These are phyloP conservation scores for Neofusicoccum cordaticola DNA, from an alignment of 2,329 filamentous ascomycete genomes.

Conservation along the genomic window DNA sequence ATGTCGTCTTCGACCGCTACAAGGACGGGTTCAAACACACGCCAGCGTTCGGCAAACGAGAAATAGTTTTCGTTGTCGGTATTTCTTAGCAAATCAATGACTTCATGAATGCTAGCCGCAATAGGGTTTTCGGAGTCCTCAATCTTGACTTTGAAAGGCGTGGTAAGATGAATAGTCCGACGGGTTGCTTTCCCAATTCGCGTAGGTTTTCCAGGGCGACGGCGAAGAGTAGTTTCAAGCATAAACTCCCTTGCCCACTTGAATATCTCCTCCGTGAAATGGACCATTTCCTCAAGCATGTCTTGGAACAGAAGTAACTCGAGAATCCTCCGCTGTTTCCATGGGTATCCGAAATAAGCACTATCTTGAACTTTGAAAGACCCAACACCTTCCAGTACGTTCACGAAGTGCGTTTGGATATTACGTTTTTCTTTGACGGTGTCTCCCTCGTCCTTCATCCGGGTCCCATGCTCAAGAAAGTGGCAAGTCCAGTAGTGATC, in stretches of 20 bases:
- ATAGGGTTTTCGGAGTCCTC: too few species aligned
- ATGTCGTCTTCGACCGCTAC: constrained; percentile 23
- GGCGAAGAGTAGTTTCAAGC: too few species aligned
- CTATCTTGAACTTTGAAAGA: too few species aligned
- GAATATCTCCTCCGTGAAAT: background rate
- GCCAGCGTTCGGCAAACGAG: constrained; percentile 17
- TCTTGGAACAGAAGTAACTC: constrained; percentile 27
- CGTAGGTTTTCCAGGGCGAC: too few species aligned
- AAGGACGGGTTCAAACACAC: constrained; percentile 20
- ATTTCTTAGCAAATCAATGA: background rate
- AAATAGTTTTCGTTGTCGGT: constrained; percentile 6
- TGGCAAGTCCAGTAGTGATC: too few species aligned
- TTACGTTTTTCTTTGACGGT: too few species aligned
- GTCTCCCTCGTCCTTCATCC: too few species aligned
- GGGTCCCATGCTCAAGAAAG: too few species aligned
- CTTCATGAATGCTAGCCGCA: constrained; percentile 11
- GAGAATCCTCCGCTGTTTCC: constrained; percentile 29
- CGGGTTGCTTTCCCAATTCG: background rate
- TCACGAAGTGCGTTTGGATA: too few species aligned
- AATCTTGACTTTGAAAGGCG: too few species aligned
- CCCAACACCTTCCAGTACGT: background rate
- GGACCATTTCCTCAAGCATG: constrained; percentile 20
- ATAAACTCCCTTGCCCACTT: background rate
- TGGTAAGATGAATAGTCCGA: too few species aligned
- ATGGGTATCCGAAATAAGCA: background rate